Base-by-base conservation (phyloP, 2,329 filamentous ascomycete genomes). In the Mycogone perniciosa region DNA sequence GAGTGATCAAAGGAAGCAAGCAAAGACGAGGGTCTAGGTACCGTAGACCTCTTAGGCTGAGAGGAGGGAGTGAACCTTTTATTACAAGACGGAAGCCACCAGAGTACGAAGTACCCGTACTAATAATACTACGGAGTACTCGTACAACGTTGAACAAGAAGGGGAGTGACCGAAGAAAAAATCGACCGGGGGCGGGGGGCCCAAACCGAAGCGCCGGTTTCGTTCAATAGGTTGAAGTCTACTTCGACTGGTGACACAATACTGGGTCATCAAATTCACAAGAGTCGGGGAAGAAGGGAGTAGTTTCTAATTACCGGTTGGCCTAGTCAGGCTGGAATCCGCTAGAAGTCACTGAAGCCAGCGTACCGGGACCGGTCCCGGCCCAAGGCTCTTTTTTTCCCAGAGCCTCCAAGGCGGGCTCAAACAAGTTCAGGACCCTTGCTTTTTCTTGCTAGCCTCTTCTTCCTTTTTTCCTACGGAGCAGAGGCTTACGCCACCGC, bases 161-260 rank as follows among this genome's bases (percentile, higher is more conserved):
- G 41, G 46, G 38, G 27, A 42, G 31, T 37, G 46, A 33, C 29
- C 31, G 8, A 35, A 44, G n/a, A 49, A 13, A 43, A 33, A 43
- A 31, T 31, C 31, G 44, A 34, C 41, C 42, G 47, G 47, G 51
- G 44, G 31, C 31, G 26, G 51, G 42, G 47, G 39, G 51, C 44
- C 42, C 34, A 46, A 51, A 42, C 48, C 48, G 34, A 29, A 34
- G 45, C 50, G 45, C 50, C 45, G 50, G 50, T 52, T 51, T 44
- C 34, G 8, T 27, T 27, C 13, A 26, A 20, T 20, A 20, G 20
- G 9, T 39, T 20, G 37, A n/a, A 7, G 37, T n/a, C 10, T 7
- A n/a, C 7, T 39, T n/a, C 9, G 9, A 39, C 13, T 39, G 26
- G 48, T 51, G 48, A 51, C 48, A 46, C 43, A 46, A 51, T 46